Evolutionary conservation across 2,329 filamentous ascomycete species (phyloP).

Genomic region (Cladosporium sp.): DNA sequence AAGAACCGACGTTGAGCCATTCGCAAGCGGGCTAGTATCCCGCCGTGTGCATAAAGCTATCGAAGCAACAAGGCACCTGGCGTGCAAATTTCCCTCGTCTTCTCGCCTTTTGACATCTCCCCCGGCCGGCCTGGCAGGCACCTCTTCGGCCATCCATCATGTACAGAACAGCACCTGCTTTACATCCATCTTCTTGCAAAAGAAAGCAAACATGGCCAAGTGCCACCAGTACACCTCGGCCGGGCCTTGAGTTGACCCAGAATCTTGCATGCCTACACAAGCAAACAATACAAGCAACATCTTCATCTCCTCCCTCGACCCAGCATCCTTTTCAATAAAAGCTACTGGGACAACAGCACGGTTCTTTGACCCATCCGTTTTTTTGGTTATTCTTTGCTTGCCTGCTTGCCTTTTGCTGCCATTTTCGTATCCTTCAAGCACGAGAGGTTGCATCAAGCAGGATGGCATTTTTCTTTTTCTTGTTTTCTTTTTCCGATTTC

Average conservation of each 20-base stretch:
- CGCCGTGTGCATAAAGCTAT: background rate
- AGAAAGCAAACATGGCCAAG: background rate
- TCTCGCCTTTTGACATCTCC: constrained; percentile 3
- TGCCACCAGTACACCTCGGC: background rate
- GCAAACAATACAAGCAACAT: too few relatives aligned
- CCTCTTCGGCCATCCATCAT: constrained; percentile 2
- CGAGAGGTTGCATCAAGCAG: constrained; percentile 1
- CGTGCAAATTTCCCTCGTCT: constrained; percentile 2
- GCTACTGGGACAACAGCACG: constrained; percentile 11
- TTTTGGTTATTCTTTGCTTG: too few relatives aligned
- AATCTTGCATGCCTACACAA: background rate
- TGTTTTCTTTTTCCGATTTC: background rate
- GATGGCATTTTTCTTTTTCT: background rate
- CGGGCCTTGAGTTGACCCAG: constrained; percentile 7
- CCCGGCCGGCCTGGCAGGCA: constrained; percentile 9
- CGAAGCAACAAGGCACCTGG: constrained; percentile 3
- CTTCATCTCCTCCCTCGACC: background rate
- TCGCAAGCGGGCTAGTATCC: background rate
- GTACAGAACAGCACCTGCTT: constrained; percentile 8
- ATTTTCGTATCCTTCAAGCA: background rate
- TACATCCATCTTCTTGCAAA: constrained; percentile 1
- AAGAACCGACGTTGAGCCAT: background rate
- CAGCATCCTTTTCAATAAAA: background rate
- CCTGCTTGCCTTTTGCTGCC: too few relatives aligned
- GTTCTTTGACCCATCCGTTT: too few relatives aligned